A percentile compares a stretch with the other conserved stretches of the same genome.
phyloP scores from a whole-genome alignment of 1,284 basidiomycete species.

The Boletus subluridellus region DNA sequence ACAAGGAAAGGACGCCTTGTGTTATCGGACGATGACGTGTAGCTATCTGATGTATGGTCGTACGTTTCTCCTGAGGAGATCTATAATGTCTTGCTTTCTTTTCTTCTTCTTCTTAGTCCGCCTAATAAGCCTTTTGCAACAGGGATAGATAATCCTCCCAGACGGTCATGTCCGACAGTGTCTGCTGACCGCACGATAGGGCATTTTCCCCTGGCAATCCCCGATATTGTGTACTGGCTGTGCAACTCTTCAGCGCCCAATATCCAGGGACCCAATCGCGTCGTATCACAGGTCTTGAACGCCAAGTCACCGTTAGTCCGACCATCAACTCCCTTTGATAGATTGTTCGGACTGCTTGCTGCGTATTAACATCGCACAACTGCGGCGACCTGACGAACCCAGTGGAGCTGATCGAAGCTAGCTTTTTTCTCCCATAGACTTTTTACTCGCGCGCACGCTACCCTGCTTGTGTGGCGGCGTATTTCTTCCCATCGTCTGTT shows the following conservation, averaged over 20 bases:
- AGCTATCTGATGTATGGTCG: conserved; percentile 11
- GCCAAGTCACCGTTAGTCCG: conserved; percentile 17
- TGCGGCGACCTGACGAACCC: conserved; percentile 2
- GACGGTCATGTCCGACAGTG: neutral
- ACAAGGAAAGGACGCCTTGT: conserved; percentile 36
- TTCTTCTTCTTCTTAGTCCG: neutral
- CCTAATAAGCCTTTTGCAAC: conserved; percentile 9
- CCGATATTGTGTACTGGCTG: conserved; percentile 4
- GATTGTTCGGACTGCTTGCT: neutral
- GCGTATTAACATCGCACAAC: neutral
- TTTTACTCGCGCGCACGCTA: conserved; percentile 18
- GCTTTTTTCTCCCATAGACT: neutral
- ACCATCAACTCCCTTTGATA: neutral
- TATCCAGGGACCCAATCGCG: conserved; percentile 19
- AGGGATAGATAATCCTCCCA: neutral
- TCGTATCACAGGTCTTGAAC: neutral
- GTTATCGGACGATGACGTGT: conserved; percentile 46
- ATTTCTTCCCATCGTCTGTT: conserved; percentile 22
- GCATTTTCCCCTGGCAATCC: neutral
- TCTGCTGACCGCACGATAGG: neutral
- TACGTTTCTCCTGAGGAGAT: conserved; percentile 6
- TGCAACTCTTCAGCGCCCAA: conserved; percentile 1
- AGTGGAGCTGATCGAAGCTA: conserved; percentile 4
- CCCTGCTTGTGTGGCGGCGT: conserved; percentile 12
- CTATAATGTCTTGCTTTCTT: neutral